A percentile compares a stretch with the other conserved stretches of the same genome.
phyloP scores from a whole-genome alignment of 2,329 filamentous ascomycete species.

The Parascedosporium putredinis region DNA sequence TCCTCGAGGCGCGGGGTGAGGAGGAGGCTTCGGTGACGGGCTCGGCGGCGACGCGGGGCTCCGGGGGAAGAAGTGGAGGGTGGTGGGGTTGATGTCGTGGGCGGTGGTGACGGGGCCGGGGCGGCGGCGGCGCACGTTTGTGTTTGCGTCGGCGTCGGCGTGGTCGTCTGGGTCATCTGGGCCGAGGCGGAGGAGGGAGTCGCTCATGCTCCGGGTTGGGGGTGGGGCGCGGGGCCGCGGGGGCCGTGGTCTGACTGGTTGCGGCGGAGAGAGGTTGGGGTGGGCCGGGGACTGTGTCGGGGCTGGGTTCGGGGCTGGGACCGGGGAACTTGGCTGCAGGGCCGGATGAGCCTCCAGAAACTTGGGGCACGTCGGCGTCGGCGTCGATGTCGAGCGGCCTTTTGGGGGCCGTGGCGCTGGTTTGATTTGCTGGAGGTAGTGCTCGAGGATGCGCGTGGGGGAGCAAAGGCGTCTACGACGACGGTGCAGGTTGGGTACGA shows the following conservation, averaged over 20 bases:
- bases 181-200: background rate
- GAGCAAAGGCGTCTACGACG: constrained; percentile 25
- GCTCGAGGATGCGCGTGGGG: constrained; percentile 39
- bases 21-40: constrained; percentile 38
- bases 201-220: constrained; percentile 6
- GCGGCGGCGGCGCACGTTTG: constrained; percentile 39
- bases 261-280: background rate
- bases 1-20: constrained; percentile 44
- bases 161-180: background rate
- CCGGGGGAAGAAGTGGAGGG: constrained; percentile 42
- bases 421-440: constrained; percentile 24
- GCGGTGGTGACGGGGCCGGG: constrained; percentile 31
- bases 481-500: constrained; percentile 33
- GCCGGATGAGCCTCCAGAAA: background rate
- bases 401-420: background rate
- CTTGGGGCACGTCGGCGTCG: background rate
- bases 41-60: constrained; percentile 37
- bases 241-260: constrained; percentile 7
- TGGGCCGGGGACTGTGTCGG: background rate
- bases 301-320: background rate
- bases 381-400: background rate
- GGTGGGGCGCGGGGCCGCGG: background rate
- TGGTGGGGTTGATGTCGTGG: constrained; percentile 12
- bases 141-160: background rate
- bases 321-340: background rate